Base-by-base conservation (phyloP, 1,284 basidiomycete species). In the Microbotryum scabiosae region DNA sequence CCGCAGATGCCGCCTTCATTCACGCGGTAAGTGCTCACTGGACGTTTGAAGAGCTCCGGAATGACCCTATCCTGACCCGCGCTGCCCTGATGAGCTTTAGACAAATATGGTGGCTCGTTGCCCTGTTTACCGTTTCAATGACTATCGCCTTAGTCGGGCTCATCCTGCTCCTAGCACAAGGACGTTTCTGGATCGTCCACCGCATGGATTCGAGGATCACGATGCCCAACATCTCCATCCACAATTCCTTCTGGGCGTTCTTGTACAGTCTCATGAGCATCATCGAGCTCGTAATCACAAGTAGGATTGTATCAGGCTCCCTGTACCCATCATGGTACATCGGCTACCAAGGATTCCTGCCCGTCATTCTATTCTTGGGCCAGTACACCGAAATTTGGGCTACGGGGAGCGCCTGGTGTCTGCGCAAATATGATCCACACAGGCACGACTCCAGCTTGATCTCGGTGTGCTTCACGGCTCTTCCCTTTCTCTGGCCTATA, bases 191-290 rank as follows among this genome's bases (percentile, higher is more conserved):
- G 57, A 9, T 62, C 36, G 23, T 62, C 36, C 45, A 57, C 14
- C 61, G 64, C 7, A 9, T 62, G 6, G 60, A 65, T 50, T 30
- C 52, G 3, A 62, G 61, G 4, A 45, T 65, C 49, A n/a, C 58
- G 9, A 51, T 65, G 26, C 64, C 64, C 6, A 62, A 59, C 14
- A 46, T 58, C 2, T 51, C 48, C 3, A 46, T 52, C 5, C 48
- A 56, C 9, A 59, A 49, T 43, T 52, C 51, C 2, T 7, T 64
- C 9, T 64, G 64, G 28, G 47, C 64, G 0, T 32, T 63, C 5
- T 36, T 52, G 1, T 63, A 59, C 26, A 26, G 54, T 14, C 54
- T 47, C 4, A 21, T 61, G 12, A 57, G 60, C 16, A 23, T 64
- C n/a, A 41, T 41, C 45, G 26, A 56, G 21, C 18, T 64, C 36